phyloP scores from a whole-genome alignment of 23 red algal species.

The Cyanidium caldarium region DNA sequence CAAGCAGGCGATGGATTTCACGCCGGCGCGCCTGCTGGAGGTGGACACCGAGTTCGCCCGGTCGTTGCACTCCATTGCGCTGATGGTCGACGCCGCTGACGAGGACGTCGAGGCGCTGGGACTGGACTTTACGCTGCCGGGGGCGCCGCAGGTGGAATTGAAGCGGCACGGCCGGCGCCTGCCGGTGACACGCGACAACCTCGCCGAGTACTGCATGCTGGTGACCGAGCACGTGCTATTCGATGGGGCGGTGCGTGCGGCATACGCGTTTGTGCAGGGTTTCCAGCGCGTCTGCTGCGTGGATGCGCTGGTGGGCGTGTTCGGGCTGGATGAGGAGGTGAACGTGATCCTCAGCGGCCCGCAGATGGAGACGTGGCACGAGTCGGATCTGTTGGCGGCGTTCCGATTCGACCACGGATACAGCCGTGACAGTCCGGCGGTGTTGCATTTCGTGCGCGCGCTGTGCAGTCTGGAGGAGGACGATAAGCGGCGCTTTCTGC shows the following conservation, averaged over 20 bases:
- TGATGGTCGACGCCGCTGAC: slow-evolving; percentile 29
- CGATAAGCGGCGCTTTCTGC: slow-evolving; percentile 70
- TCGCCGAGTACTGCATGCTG: slow-evolving; percentile 38
- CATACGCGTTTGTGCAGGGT: slow-evolving; percentile 51
- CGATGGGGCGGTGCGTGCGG: slow-evolving; percentile 44
- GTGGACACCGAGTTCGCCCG: slow-evolving; percentile 59
- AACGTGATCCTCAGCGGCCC: slow-evolving; percentile 73
- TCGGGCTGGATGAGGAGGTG: slow-evolving; percentile 35
- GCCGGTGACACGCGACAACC: slow-evolving; percentile 47
- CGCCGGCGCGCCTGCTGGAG: slow-evolving; percentile 11
- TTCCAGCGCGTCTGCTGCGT: slow-evolving; percentile 37
- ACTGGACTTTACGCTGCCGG: slow-evolving; percentile 67
- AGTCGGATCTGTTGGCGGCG: slow-evolving; percentile 42
- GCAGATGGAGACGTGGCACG: slow-evolving; percentile 53
- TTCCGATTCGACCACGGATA: slow-evolving; percentile 89
- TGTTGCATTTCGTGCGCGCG: slow-evolving; percentile 39
- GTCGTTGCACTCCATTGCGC: slow-evolving; percentile 42
- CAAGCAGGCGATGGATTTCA: background rate
- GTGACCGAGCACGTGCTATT: slow-evolving; percentile 49
- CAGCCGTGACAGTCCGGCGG: slow-evolving; percentile 60
- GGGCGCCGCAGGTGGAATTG: slow-evolving; percentile 52
- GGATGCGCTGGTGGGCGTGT: slow-evolving; percentile 30
- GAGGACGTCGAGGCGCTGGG: slow-evolving; percentile 43
- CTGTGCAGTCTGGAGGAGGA: slow-evolving; percentile 38
- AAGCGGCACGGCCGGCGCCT: slow-evolving; percentile 25